phyloP scores from a whole-genome alignment of 1,284 basidiomycete species.

The Ganoderma sp. region DNA sequence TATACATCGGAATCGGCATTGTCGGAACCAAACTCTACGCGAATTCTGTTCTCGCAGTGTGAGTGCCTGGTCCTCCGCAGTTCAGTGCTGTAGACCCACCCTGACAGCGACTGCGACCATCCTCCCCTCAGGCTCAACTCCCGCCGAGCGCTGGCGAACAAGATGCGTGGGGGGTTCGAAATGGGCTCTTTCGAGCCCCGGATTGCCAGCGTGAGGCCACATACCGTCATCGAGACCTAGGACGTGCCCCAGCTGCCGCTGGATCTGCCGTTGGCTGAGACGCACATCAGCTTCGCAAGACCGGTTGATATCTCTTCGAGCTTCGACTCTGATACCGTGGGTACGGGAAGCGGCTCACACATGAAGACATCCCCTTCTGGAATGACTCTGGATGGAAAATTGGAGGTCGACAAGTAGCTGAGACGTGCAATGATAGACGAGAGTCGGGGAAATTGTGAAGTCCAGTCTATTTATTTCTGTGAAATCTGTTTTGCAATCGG shows the following conservation, averaged over 20 bases:
- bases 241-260: background rate
- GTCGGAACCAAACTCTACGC: background rate
- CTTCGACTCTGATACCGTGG: background rate
- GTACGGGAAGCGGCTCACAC: too few species aligned
- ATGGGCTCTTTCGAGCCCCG: background rate
- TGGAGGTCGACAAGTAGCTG: background rate
- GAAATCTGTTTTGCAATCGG: too few species aligned
- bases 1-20: conserved; percentile 1
- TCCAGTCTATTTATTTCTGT: too few species aligned
- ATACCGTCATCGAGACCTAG: background rate
- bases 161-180: background rate
- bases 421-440: too few species aligned
- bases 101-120: background rate
- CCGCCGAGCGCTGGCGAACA: background rate
- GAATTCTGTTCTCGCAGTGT: background rate
- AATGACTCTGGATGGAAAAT: background rate
- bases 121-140: background rate
- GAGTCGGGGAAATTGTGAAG: too few species aligned
- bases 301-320: background rate
- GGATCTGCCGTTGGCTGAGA: background rate
- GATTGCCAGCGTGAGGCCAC: background rate
- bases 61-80: background rate
- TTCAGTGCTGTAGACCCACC: background rate
- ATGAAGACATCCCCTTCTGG: background rate
- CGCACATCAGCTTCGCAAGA: background rate